Evolutionary conservation across 345 rosid species (phyloP).

Genomic region (Eucalyptus tenuipes): DNA sequence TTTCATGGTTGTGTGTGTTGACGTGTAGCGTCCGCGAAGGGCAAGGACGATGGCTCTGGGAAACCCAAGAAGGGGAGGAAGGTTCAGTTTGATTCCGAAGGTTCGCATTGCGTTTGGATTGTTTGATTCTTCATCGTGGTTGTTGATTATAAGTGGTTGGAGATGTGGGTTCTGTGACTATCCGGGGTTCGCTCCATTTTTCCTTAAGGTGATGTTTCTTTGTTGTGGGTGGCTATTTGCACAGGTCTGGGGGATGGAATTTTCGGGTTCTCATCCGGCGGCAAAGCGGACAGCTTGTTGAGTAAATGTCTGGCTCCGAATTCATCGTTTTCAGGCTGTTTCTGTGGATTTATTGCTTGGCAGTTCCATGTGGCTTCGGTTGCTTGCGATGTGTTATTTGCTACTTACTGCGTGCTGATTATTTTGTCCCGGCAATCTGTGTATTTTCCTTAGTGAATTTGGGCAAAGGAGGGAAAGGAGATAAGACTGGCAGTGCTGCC

Average conservation of each 20-base stretch:
- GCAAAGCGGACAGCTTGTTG: neutral
- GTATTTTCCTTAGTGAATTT: conserved; percentile 11
- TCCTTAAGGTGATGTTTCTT: neutral
- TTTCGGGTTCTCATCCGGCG: neutral
- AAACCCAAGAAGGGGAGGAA: conserved; percentile 47
- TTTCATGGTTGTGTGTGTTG: neutral
- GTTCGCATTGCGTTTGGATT: conserved; percentile 3
- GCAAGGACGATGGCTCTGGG: conserved; percentile 37
- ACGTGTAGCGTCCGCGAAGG: conserved; percentile 14
- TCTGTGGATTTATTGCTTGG: neutral
- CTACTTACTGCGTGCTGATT: neutral
- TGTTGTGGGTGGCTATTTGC: neutral
- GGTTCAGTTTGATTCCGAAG: conserved; percentile 37
- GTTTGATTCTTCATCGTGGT: neutral
- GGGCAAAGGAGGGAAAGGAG: conserved; percentile 48
- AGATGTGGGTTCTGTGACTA: neutral
- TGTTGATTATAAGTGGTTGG: neutral
- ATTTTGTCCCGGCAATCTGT: neutral
- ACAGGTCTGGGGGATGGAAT: neutral
- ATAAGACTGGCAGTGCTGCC: conserved; percentile 16
- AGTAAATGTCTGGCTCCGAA: neutral
- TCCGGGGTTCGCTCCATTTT: neutral
- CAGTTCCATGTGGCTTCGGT: neutral
- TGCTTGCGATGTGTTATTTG: neutral
- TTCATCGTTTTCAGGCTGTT: neutral